Percentiles rank a stretch among this genome's conserved stretches.
These are phyloP conservation scores for Boechera stricta DNA, from an alignment of 345 rosid species.

Conservation along the genomic window DNA sequence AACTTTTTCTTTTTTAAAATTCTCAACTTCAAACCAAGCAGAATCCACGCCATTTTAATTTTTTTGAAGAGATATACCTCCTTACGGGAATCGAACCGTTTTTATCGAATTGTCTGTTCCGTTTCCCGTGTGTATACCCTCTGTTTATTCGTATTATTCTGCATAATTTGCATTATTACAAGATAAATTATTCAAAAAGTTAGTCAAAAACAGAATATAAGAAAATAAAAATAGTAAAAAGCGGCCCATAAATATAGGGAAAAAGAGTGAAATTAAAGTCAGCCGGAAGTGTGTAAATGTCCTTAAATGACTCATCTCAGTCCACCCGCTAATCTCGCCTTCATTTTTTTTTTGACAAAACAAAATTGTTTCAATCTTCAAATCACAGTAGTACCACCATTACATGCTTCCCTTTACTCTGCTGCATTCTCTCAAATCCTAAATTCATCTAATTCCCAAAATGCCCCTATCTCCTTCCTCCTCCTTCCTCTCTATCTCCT, in stretches of 20 bases:
- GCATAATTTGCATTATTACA: background rate
- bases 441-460: conserved; percentile 25
- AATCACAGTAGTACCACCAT: conserved; percentile 9
- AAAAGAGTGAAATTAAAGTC: conserved; percentile 33
- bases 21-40: too few relatives aligned
- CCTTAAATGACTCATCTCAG: conserved; percentile 29
- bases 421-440: conserved; percentile 24
- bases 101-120: background rate
- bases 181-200: background rate
- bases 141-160: background rate
- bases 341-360: background rate
- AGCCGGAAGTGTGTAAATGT: conserved; percentile 36
- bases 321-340: conserved; percentile 51
- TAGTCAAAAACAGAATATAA: conserved; percentile 24
- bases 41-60: too few relatives aligned
- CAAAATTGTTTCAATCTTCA: background rate
- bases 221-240: conserved; percentile 14
- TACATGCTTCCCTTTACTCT: conserved; percentile 28
- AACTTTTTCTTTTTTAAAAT: background rate
- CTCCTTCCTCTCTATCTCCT: conserved; percentile 40
- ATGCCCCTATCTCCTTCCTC: conserved; percentile 45
- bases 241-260: conserved; percentile 15
- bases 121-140: background rate
- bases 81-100: too few relatives aligned
- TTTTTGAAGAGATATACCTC: too few relatives aligned